Base-by-base conservation (phyloP, 306 rosid species). In the Adenanthera pavonina region DNA sequence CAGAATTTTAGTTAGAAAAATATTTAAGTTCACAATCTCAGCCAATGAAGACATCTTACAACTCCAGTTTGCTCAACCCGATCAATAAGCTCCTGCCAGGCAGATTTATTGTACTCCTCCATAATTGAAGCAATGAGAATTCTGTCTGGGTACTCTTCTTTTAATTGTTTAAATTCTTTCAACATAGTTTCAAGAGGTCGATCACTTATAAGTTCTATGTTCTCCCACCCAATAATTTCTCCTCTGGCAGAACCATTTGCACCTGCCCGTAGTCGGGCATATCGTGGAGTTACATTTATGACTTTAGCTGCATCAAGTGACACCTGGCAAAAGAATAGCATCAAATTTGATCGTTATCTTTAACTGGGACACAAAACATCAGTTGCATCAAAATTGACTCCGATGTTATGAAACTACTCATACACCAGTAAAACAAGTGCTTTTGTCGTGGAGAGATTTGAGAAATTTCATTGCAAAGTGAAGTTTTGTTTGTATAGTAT, bases 41-140 rank as follows among this genome's bases (percentile, higher is more conserved):
- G 47, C 60, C 40, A 72, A 72, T 52, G 38, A 76, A 82, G 43
- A 41, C 48, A 75, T 72, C 97, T 91, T 90, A 95, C 98, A 80
- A 85, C 92, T 92, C 99, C 98, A 41, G 99, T 92, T 86, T 95
- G 99, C 88, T 95, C 98, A 0, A 92, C 96, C 36, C 99, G 87
- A 57, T 95, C 99, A 6, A 95, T 92, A 16, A 95, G 97, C 81
- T 95, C 99, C 83, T 90, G 96, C 99, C 99, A 95, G 12, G 90
- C 98, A 72, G 94, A 88, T 89, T 95, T 93, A 52, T 92, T 75
- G 87, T 92, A 93, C 91, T 93, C 99, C 81, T 95, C 99, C 99
- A 95, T 95, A 47, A 95, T 90, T 67, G 99, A 95, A 88, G 97
- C 99, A 69, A 95, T 90, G 66, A 95, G 93, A 83, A 95, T 93